Evolutionary conservation across 2,329 filamentous ascomycete genomes (phyloP), one percentile per base, ranked within the genome.

Genomic region (Fusarium sp.): DNA sequence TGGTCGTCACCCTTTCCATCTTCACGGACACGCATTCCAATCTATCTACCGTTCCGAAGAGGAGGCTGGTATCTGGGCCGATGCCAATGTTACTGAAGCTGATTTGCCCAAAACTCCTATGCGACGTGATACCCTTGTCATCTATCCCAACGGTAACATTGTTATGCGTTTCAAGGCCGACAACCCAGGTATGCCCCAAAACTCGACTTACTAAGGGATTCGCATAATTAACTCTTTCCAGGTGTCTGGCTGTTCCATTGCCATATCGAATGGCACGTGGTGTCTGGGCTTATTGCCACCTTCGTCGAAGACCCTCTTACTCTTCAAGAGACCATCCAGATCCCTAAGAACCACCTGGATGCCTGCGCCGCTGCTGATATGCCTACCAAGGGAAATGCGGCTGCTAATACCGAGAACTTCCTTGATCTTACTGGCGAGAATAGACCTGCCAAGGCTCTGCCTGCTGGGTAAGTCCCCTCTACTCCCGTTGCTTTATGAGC

Each of bases 21-120:
- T 97, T 4, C 95, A 96, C 83, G 93, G 93, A 4, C 92, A 94
- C 80, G 85, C 88, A 70, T 94, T 95, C 84, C 93, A 94, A 82
- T 85, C 91, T 12, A 81, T 94, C 42, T 86, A 88, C 72, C 90
- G 92, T 41, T 89, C 88, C 2, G 83, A 81, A 0, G 90, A 91
- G 48, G 86, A 91, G 8, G 87, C 83, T 1, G 90, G 91, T 28
- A 83, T 85, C 9, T 92, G 90, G 76, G 86, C 86, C 8, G 76
- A 84, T 42, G 83, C 56, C 17, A 63, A 68, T n/a, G 63, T 76
- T 15, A 45, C 84, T 17, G 81, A 86, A 56, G 83, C 83, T 2
- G 81, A 83, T n/a, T 89, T 90, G 71, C 87, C 88, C 0, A 76
- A 82, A 12, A 84, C 85, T 11, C 92, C 92, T 1, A 89, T 93